Base-by-base conservation (phyloP, 2,329 filamentous ascomycete genomes). In the Fusarium oligoseptatum region DNA sequence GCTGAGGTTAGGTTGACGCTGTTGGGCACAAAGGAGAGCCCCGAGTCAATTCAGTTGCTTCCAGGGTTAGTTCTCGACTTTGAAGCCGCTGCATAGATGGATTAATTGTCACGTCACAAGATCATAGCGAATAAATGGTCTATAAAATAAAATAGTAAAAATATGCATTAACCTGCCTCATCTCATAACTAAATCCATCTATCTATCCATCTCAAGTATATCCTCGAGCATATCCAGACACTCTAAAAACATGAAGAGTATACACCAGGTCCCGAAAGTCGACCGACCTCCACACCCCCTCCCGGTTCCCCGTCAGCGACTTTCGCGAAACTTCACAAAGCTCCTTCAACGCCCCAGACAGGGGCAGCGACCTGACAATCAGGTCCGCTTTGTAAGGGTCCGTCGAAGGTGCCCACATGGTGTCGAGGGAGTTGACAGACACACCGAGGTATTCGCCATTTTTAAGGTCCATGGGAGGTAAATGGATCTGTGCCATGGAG, bases 41-140 rank as follows among this genome's bases (percentile, higher is more conserved):
- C 77, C 14, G 58, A 70, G 61, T 74, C 67, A 5, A 68, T 79
- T 11, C 67, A 79, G 34, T 50, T 79, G 27, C 67, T 79, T 39
- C 74, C 77, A 3, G 75, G 77, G 0, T n/a, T 79, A 11, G 60
- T 72, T 9, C n/a, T 79, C 0, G 73, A 77, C 15, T 76, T 79
- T 68, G 74, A 79, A 22, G 41, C 48, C 10, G 17, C 56, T 11
- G 64, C 48, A 27, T 71, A 75, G 24, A 17, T 50, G 11, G 15
- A 34, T 58, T 1, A 6, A 4, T 4, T 37, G 3, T 34, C 15
- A 58, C 15, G 27, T 12, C 12, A 58, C 34, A 8, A 2, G 15
- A 12, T 22, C 32, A 39, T 24, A n/a, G 55, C 22, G 39, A 52
- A 29, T n/a, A n/a, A n/a, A 6, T 12, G 24, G 17, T 20, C 17